Percentiles rank a stretch among this genome's conserved stretches.
Conservation (phyloP, 352 stramenopile genomes). For the Plasmopara halstedii region DNA sequence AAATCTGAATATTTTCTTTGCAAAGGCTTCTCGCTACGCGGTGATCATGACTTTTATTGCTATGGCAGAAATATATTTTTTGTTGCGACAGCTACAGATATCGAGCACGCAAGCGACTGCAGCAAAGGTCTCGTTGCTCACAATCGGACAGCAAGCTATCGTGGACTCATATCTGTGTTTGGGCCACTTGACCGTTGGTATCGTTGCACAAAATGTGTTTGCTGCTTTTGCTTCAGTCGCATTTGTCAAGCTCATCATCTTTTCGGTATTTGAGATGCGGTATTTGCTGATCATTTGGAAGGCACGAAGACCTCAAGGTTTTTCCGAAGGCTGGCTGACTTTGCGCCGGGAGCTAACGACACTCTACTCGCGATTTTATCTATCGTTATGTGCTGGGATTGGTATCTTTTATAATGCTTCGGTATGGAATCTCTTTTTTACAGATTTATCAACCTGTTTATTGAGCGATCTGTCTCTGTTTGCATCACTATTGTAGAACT, state of each 20-base stretch:
- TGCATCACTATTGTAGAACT: conserved; percentile 38
- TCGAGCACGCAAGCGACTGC: conserved; percentile 80
- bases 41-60: conserved; percentile 83
- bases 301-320: conserved; percentile 80
- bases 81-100: conserved; percentile 79
- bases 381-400: conserved; percentile 85
- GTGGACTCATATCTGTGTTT: conserved; percentile 95
- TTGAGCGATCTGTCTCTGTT: not conserved
- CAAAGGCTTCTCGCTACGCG: conserved; percentile 68
- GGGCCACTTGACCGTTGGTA: conserved; percentile 91
- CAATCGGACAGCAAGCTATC: conserved; percentile 80
- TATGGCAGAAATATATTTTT: conserved; percentile 80
- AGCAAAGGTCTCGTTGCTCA: conserved; percentile 73
- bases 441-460: too few relatives aligned
- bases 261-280: conserved; percentile 98
- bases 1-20: conserved; percentile 78
- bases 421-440: conserved; percentile 28
- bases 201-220: conserved; percentile 93
- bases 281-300: conserved; percentile 97
- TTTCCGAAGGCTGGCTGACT: conserved; percentile 80
- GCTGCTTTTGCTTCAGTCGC: conserved; percentile 93
- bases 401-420: conserved; percentile 90
- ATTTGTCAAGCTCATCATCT: conserved; percentile 98
- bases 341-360: conserved; percentile 90
- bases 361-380: conserved; percentile 95